Conservation (phyloP, 192 early-diverging fungal genomes). For the Coemansia sp. region DNA sequence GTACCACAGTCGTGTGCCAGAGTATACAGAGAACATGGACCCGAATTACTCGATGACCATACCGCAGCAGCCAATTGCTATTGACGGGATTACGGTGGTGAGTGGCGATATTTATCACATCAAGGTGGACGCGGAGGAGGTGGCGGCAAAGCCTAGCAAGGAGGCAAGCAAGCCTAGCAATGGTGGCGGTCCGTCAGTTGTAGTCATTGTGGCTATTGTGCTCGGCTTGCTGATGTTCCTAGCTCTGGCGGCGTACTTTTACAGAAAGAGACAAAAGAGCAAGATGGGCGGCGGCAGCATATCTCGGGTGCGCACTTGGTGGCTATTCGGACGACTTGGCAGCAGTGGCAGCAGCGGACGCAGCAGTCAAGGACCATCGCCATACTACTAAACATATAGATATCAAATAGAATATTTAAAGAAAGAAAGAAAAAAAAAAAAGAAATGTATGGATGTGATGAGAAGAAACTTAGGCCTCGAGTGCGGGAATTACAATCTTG, state of each 20-base stretch:
- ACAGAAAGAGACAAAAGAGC: not conserved
- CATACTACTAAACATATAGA: slow-evolving; percentile 1
- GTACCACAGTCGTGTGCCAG: slow-evolving; percentile 26
- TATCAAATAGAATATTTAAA: not conserved
- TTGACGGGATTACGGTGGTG: slow-evolving; percentile 11
- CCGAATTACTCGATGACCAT: slow-evolving; percentile 36
- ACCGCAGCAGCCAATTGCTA: slow-evolving; percentile 4
- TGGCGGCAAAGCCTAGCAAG: not conserved
- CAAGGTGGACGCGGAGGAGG: not conserved
- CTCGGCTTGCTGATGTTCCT: slow-evolving; percentile 14
- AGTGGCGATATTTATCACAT: slow-evolving; percentile 37
- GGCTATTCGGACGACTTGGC: slow-evolving; percentile 36
- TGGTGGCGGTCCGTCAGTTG: not conserved
- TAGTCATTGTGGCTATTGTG: slow-evolving; percentile 16
- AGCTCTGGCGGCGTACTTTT: slow-evolving; percentile 10
- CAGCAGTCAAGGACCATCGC: not conserved
- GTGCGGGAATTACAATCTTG: slow-evolving; percentile 49
- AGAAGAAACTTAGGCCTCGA: slow-evolving; percentile 4
- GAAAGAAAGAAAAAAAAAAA: not conserved
- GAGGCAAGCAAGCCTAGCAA: not conserved
- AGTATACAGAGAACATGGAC: slow-evolving; percentile 35
- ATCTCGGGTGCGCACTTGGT: slow-evolving; percentile 36
- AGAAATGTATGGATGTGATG: not conserved
- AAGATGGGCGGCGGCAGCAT: slow-evolving; percentile 1
- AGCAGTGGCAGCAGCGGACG: slow-evolving; percentile 1